Conservation (phyloP, 805 yeast genomes). For the Wickerhamiella australiensis region DNA sequence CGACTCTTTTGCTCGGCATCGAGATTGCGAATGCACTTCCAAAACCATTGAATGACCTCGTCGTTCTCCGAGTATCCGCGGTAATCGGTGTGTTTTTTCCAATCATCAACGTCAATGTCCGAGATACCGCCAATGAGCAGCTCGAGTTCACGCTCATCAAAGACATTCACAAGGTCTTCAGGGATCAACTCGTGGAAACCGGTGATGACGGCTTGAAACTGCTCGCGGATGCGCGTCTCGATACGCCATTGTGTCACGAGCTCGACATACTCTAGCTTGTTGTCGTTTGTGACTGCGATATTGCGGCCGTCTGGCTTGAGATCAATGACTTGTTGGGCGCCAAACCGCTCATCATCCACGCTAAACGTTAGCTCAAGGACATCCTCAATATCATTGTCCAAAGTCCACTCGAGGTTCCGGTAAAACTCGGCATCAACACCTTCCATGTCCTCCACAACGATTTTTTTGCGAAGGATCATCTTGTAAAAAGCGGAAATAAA, state of each 20-base stretch:
- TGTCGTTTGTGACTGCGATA: conserved; percentile 86
- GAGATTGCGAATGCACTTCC: conserved; percentile 90
- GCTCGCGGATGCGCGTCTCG: conserved; percentile 84
- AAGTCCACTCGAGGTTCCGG: conserved; percentile 88
- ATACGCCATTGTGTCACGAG: conserved; percentile 93
- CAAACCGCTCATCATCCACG: conserved; percentile 81
- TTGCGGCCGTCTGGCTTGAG: conserved; percentile 79
- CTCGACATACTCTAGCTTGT: conserved; percentile 91
- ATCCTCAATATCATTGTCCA: conserved; percentile 86
- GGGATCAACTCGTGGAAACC: conserved; percentile 97
- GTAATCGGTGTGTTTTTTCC: conserved; percentile 98
- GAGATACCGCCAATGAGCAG: conserved; percentile 95
- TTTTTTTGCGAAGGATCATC: conserved; percentile 93
- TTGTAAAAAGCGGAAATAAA: conserved; percentile 96
- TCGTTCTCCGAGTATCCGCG: conserved; percentile 95
- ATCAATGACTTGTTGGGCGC: conserved; percentile 80
- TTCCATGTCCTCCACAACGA: conserved; percentile 92
- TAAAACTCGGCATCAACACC: conserved; percentile 97
- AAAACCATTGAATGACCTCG: conserved; percentile 97
- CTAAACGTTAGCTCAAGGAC: conserved; percentile 80
- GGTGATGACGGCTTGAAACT: conserved; percentile 89
- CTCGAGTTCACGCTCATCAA: conserved; percentile 95
- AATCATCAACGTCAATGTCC: conserved; percentile 94
- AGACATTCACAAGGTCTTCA: conserved; percentile 88
- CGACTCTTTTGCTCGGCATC: conserved; percentile 95